These are phyloP conservation scores for Malus hybrid DNA, from an alignment of 331 rosid genomes.

Conservation along the genomic window DNA sequence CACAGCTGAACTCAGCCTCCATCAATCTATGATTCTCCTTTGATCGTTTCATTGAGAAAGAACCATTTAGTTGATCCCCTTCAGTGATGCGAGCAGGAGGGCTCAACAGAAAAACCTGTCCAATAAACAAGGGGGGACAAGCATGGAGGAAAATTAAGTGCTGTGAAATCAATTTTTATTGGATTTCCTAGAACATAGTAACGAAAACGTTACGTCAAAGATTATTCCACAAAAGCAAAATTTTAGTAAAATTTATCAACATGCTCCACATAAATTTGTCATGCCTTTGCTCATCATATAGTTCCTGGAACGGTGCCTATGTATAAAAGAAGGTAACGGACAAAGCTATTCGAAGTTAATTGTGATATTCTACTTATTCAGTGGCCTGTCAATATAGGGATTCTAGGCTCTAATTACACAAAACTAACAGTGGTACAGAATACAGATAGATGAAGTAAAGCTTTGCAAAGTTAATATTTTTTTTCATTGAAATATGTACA, in stretches of 20 bases:
- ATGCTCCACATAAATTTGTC: background rate
- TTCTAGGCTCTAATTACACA: background rate
- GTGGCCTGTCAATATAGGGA: background rate
- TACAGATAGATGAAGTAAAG: background rate
- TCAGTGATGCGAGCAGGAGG: slow-evolving; percentile 48
- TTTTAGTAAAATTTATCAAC: background rate
- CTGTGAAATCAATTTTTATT: background rate
- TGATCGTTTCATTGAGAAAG: slow-evolving; percentile 77
- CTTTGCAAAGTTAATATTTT: background rate
- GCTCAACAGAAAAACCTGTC: slow-evolving; percentile 74
- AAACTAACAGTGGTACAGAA: background rate
- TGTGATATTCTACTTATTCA: background rate
- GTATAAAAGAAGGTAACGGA: background rate
- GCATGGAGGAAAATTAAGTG: background rate
- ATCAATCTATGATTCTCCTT: slow-evolving; percentile 89
- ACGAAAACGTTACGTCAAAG: background rate
- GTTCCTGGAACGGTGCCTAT: background rate
- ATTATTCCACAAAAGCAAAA: background rate
- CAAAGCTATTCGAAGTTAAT: no score
- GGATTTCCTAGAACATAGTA: background rate
- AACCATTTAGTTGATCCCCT: slow-evolving; percentile 61
- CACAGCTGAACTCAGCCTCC: slow-evolving; percentile 90
- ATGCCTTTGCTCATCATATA: background rate
- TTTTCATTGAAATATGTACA: background rate
- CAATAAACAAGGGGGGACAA: slow-evolving; percentile 9